Percentiles rank a stretch among this genome's conserved stretches.
phyloP scores from a whole-genome alignment of 78 protist genomes.

The Pigoraptor vietnamica region DNA sequence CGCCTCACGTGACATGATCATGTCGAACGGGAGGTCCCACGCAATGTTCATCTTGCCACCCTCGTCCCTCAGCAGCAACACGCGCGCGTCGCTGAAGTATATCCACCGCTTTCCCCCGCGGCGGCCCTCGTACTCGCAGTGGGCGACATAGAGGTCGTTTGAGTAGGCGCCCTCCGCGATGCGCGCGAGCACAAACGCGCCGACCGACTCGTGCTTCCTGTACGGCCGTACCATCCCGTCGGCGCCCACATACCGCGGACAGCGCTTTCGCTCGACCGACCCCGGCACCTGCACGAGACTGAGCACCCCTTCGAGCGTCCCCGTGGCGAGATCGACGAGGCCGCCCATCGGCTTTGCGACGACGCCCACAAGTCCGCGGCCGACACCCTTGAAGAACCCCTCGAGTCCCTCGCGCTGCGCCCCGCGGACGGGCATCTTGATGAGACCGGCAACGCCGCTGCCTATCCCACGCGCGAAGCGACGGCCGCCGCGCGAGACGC shows the following conservation, averaged over 20 bases:
- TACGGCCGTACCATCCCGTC: neutral
- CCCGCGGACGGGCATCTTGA: slow-evolving; percentile 33
- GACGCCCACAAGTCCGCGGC: slow-evolving; percentile 40
- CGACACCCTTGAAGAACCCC: slow-evolving; percentile 46
- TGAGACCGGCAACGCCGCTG: slow-evolving; percentile 38
- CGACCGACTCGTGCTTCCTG: neutral
- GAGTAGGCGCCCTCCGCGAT: neutral
- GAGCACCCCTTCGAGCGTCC: neutral
- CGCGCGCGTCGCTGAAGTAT: neutral
- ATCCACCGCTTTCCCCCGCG: neutral
- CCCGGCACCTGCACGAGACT: neutral
- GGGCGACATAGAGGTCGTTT: neutral
- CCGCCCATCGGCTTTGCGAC: slow-evolving; percentile 48
- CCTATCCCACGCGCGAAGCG: neutral
- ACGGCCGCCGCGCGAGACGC: neutral
- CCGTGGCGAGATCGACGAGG: neutral
- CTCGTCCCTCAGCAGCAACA: neutral
- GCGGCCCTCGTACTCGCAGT: neutral
- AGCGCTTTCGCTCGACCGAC: neutral
- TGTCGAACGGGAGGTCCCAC: neutral
- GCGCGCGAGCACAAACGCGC: neutral
- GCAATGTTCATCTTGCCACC: neutral
- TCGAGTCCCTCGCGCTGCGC: slow-evolving; percentile 17
- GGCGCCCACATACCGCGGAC: neutral
- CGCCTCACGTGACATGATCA: neutral